Conservation (phyloP, 441 rosid genomes). For the Gossypium lobatum region DNA sequence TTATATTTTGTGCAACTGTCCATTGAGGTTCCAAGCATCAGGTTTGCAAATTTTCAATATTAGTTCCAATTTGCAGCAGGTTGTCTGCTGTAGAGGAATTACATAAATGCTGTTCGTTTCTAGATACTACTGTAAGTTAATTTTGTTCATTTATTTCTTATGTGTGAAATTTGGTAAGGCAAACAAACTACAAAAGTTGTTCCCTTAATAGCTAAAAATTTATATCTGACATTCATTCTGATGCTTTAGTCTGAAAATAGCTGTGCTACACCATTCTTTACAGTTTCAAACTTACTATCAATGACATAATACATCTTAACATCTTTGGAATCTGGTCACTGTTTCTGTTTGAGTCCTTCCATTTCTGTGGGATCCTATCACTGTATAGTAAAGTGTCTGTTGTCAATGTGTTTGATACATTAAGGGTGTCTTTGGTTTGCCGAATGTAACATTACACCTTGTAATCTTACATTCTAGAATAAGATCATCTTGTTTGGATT, state of each 20-base stretch:
- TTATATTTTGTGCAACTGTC: background rate
- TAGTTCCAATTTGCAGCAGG: background rate
- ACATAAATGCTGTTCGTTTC: background rate
- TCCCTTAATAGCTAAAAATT: background rate
- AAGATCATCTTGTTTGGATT: too few relatives aligned
- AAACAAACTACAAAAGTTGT: background rate
- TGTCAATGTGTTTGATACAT: constrained; percentile 1
- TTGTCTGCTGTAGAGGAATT: background rate
- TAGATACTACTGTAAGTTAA: background rate
- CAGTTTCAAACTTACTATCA: background rate
- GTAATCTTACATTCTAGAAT: too few relatives aligned
- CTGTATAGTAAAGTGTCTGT: background rate
- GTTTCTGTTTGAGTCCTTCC: background rate
- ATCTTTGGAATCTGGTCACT: background rate
- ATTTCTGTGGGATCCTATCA: background rate
- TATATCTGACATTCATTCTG: background rate
- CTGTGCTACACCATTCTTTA: background rate
- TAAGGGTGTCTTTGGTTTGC: too few relatives aligned
- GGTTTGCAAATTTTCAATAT: background rate
- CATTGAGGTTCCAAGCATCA: background rate
- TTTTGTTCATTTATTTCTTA: background rate
- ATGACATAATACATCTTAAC: background rate
- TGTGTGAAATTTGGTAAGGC: background rate
- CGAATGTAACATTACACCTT: too few relatives aligned
- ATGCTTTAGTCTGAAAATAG: background rate